These are phyloP conservation scores for Talaromyces rugulosus DNA, from an alignment of 2,329 filamentous ascomycete species.

Conservation along the genomic window DNA sequence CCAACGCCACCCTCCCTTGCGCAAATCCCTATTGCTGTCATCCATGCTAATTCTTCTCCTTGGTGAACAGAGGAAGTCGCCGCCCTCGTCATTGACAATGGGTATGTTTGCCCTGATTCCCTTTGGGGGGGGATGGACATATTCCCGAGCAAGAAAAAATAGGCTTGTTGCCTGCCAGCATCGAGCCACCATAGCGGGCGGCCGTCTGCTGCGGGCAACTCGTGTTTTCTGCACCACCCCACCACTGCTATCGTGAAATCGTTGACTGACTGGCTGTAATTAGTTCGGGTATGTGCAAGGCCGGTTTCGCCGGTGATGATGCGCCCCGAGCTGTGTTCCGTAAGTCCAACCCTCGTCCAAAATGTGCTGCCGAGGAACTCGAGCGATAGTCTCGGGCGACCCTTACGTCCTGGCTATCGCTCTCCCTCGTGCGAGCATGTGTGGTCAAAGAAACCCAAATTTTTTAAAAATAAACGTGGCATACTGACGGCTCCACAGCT, in stretches of 20 bases:
- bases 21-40: background rate
- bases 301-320: constrained; percentile 99
- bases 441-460: background rate
- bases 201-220: constrained; percentile 10
- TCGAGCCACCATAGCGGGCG: background rate
- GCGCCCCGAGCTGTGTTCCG: constrained; percentile 99
- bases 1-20: constrained; percentile 15
- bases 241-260: constrained; percentile 3
- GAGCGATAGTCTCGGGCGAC: constrained; percentile 8
- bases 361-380: constrained; percentile 1
- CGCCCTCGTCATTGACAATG: constrained; percentile 99
- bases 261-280: constrained; percentile 26
- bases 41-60: constrained; percentile 36
- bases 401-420: constrained; percentile 24
- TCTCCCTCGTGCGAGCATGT: constrained; percentile 34
- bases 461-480: constrained; percentile 4
- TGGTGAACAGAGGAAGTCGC: constrained; percentile 89
- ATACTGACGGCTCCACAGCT: constrained; percentile 51
- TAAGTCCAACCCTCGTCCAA: constrained; percentile 60
- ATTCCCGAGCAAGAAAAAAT: background rate
- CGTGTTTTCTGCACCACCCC: background rate
- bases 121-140: background rate
- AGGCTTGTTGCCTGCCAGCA: background rate
- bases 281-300: constrained; percentile 99
- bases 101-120: constrained; percentile 65